Base-by-base conservation (phyloP, 805 yeast genomes). In the Komagataella kurtzmanii region DNA sequence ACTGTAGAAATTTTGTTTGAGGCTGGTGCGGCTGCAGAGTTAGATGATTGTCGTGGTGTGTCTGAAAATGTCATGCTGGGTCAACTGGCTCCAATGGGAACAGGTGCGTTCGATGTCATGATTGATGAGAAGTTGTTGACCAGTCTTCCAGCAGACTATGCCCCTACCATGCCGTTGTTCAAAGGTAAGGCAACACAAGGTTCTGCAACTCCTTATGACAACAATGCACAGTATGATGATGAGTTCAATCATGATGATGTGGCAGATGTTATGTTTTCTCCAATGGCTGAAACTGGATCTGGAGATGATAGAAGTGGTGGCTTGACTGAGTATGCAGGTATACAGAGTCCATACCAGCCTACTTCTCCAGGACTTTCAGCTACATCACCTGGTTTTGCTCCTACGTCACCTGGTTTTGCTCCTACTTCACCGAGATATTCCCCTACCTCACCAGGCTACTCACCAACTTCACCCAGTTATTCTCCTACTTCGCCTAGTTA, bases 41-140 rank as follows among this genome's bases (percentile, higher is more conserved):
- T 93, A 53, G 99, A 93, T 71, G 97, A 93, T 59, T 93, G 99
- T 70, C 87, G 89, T 58, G 99, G 99, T 76, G 96, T 93, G 55
- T 93, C 99, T 44, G 97, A 93, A 68, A 93, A 93, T 65, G 96
- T 93, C 54, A 88, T 93, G 74, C 79, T 93, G 63, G 99, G 99
- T 50, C 99, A 93, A 75, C 79, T 93, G 77, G 98, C 99, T 19
- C 98, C 99, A 54, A 79, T 93, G 60, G 99, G 99, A 69, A 93
- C 99, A 2, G 99, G 99, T 65, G 85, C 96, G 0, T 93, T 93
- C 64, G 98, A 93, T 65, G 91, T 93, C 44, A 82, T 88, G 82
- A 83, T 93, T 54, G 97, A 93, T 67, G 98, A 93, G 60, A 81
- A 81, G 61, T 81, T 88, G 74, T 74, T 91, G 64, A 81, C 83